A percentile compares a stretch with the other conserved stretches of the same genome.
phyloP scores from a whole-genome alignment of 176 grass and related monocot genomes.

The barley (Hordeum vulgare) region MorexV3_pseudomolecules_assembly NC_058523.1:422469783-422470282 shows the following conservation, averaged over 20 bases:
- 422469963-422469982: neutral
- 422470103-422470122: neutral
- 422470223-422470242: constrained; percentile 54
- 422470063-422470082: constrained; percentile 7
- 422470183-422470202: constrained; percentile 48
- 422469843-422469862: neutral
- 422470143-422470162: constrained; percentile 30
- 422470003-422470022: constrained; percentile 17
- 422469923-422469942: neutral
- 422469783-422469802: neutral
- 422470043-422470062: neutral
- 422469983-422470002: constrained; percentile 14
- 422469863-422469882: neutral
- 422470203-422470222: constrained; percentile 25
- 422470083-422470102: neutral
- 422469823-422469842: neutral
- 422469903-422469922: neutral
- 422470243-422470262: constrained; percentile 38
- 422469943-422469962: neutral
- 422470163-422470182: constrained; percentile 49
- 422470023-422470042: constrained; percentile 37
- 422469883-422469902: neutral
- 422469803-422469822: neutral
- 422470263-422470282: constrained; percentile 19
- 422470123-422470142: constrained; percentile 64